Evolutionary conservation across 2,329 filamentous ascomycete species (phyloP), one percentile per base, ranked within the genome.

Genomic region (Alternaria sp.): DNA sequence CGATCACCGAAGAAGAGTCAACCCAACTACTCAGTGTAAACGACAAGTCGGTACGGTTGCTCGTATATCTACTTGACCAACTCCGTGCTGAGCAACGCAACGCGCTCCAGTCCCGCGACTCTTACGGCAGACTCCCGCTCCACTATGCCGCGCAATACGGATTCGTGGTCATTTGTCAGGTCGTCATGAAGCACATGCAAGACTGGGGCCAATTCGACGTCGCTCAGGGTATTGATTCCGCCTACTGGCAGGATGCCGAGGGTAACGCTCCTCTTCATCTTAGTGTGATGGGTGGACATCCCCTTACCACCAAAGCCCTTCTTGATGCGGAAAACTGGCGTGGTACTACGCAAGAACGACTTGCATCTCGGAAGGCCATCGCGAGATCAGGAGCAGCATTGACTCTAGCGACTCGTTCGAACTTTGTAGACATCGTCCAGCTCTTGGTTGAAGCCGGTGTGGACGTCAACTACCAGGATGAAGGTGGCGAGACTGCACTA

Each of bases 141-240:
- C 94, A 98, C 75, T 97, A 97, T 73, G 93, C 93, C 3, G 94
- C 95, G 0, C 93, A 98, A 74, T 97, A 96, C 73, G 95, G 95
- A 2, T 93, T 97, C 68, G 91, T 95, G 3, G 86, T 92, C n/a
- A 89, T 97, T 9, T 97, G 92, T 72, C 86, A 96, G 72, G 84
- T 93, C 24, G 85, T 98, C 66, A 93, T 97, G 80, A 88, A 89
- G 63, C 89, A 90, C 70, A 93, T 99, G 88, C 91, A 94, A 73
- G 85, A 88, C 24, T 98, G 94, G 94, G 86, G 86, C 14, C 88
- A 96, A 68, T 97, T 97, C 71, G 85, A 96, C 70, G 88, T 93
- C 28, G 86, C 88, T 34, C 84, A 92, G 62, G 93, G 93, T 9
- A 96, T 99, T 49, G 94, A 98, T 74, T 90, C 91, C 0, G 84